Conservation (phyloP, 768 basidiomycete genomes). For the Phaffia tasmanica region DNA sequence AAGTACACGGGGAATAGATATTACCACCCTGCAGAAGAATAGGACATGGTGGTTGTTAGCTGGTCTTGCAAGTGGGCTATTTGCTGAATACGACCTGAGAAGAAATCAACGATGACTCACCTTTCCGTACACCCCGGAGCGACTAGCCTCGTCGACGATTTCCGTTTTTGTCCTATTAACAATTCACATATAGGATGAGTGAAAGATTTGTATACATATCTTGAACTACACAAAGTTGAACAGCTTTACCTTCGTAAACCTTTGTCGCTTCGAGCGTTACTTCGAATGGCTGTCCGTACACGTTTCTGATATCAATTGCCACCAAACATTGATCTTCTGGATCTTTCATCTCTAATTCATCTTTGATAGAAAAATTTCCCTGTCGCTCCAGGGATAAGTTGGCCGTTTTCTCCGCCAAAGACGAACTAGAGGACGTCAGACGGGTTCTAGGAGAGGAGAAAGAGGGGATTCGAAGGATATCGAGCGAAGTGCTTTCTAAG, state of each 20-base stretch:
- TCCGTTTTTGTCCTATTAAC: not conserved
- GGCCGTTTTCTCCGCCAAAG: slow-evolving; percentile 15
- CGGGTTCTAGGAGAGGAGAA: slow-evolving; percentile 9
- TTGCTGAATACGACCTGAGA: too few relatives aligned
- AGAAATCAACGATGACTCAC: slow-evolving; percentile 2
- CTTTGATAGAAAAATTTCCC: slow-evolving; percentile 1
- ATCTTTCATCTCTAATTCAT: slow-evolving; percentile 30
- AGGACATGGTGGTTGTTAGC: not conserved
- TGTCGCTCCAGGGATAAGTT: too few relatives aligned
- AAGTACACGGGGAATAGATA: slow-evolving; percentile 52
- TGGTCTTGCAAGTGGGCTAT: not conserved
- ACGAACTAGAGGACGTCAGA: slow-evolving; percentile 15
- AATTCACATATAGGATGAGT: not conserved
- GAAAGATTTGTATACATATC: not conserved
- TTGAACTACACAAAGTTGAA: slow-evolving; percentile 41
- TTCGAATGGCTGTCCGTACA: slow-evolving; percentile 83
- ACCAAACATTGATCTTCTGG: slow-evolving; percentile 65
- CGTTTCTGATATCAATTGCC: slow-evolving; percentile 79
- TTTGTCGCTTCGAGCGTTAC: slow-evolving; percentile 59
- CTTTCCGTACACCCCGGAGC: slow-evolving; percentile 17
- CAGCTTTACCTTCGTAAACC: slow-evolving; percentile 37
- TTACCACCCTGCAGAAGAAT: slow-evolving; percentile 27
- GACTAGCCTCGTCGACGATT: slow-evolving; percentile 6
- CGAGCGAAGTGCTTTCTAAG: slow-evolving; percentile 75
- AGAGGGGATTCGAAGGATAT: slow-evolving; percentile 53